Conservation (phyloP, 163 green algal species). For the Dunaliella salina region DNA sequence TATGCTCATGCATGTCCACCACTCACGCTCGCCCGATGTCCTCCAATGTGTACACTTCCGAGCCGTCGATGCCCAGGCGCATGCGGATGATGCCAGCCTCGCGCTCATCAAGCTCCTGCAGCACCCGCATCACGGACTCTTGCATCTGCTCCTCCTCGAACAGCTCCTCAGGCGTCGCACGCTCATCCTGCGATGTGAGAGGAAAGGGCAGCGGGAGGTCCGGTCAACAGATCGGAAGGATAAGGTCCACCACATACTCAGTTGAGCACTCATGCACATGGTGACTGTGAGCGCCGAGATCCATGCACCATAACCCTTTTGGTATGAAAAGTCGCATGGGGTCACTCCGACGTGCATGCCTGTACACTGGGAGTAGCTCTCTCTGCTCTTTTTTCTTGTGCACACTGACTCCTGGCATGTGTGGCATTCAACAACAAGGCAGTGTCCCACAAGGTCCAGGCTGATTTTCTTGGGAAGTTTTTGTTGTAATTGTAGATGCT, state of each 20-base stretch:
- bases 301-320: no score
- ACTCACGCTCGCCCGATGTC: constrained; percentile 61
- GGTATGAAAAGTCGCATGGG: no score
- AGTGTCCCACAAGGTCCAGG: no score
- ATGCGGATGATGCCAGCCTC: constrained; percentile 78
- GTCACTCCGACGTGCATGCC: no score
- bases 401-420: no score
- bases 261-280: no score
- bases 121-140: constrained; percentile 69
- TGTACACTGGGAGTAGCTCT: no score
- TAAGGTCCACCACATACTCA: background rate
- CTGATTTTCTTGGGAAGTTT: no score
- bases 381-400: no score
- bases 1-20: background rate
- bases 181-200: constrained; percentile 19
- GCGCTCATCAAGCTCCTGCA: constrained; percentile 66
- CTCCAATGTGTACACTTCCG: constrained; percentile 74
- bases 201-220: background rate
- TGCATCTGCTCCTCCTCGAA: constrained; percentile 44
- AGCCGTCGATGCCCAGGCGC: constrained; percentile 80
- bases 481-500: no score
- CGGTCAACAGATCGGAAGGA: background rate
- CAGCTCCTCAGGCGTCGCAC: constrained; percentile 37
- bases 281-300: no score
- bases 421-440: no score